phyloP scores from a whole-genome alignment of 257 asterid species.

The Eustoma russellianum region DNA sequence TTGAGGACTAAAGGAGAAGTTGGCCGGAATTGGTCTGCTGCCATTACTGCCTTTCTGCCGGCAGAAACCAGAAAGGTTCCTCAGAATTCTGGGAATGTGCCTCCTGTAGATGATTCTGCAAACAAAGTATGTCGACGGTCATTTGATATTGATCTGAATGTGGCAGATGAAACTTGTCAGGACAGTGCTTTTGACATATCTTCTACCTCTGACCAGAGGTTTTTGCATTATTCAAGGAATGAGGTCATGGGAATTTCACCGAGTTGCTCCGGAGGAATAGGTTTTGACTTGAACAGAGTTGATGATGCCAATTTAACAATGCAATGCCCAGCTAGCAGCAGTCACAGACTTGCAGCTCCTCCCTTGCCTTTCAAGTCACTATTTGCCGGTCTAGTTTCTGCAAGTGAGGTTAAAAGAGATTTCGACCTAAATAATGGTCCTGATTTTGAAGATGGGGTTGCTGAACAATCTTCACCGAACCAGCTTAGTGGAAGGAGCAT shows the following conservation, averaged over 20 bases:
- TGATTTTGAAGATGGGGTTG: slow-evolving; percentile 25
- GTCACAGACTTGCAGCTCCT: slow-evolving; percentile 16
- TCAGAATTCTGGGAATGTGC: slow-evolving; percentile 26
- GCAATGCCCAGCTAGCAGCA: slow-evolving; percentile 27
- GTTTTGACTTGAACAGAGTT: slow-evolving; percentile 36
- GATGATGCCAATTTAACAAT: slow-evolving; percentile 32
- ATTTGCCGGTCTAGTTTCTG: slow-evolving; percentile 14
- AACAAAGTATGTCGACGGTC: slow-evolving; percentile 34
- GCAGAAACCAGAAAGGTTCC: slow-evolving; percentile 79
- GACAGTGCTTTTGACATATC: slow-evolving; percentile 29
- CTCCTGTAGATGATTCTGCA: slow-evolving; percentile 28
- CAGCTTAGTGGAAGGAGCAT: slow-evolving; percentile 22
- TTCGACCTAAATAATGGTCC: slow-evolving; percentile 49
- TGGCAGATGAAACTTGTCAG: slow-evolving; percentile 37
- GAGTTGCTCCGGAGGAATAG: slow-evolving; percentile 29
- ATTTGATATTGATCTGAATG: slow-evolving; percentile 45
- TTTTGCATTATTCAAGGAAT: slow-evolving; percentile 12
- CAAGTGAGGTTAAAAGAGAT: slow-evolving; percentile 29
- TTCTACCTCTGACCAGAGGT: slow-evolving; percentile 14
- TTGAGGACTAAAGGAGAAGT: slow-evolving; percentile 66
- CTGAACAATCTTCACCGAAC: slow-evolving; percentile 20
- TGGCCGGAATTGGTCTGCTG: slow-evolving; percentile 97
- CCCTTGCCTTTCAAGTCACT: slow-evolving; percentile 15
- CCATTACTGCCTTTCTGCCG: slow-evolving; percentile 96
- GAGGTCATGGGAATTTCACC: slow-evolving; percentile 18